Base-by-base conservation (phyloP, 495 filamentous ascomycete genomes). In the Lophium mytilinum region DNA sequence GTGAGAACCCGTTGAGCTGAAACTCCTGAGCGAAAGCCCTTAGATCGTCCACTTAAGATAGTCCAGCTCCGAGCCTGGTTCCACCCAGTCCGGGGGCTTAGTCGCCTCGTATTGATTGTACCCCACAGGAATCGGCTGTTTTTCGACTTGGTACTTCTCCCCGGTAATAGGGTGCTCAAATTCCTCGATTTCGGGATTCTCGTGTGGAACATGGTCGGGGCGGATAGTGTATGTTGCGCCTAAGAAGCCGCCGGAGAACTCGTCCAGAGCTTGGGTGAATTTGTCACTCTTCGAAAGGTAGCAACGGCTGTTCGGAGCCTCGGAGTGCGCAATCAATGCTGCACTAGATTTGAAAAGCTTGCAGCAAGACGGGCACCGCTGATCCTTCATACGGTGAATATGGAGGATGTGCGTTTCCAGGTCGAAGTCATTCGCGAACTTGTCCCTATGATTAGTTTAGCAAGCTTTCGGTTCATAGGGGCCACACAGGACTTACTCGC, bases 281-380 rank as follows among this genome's bases (percentile, higher is more conserved):
- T 64, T 50, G 1, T 60, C 50, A 11, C 56, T 62, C 0, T 71
- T 65, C 42, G 67, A 68, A 21, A 82, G 66, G 6, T 66, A 55
- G 68, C 80, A 84, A 15, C 69, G 71, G 9, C 58, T 59, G 18
- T 52, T 69, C 0, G 68, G 55, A 1, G 69, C 66, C 66, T 84
- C 81, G 61, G 73, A 75, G 52, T 84, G 81, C 0, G 71, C 65
- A 21, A 80, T 62, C 0, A 82, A 62, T 1, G 75, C 75, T 4
- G 71, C 63, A 3, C 63, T 68, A 5, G 65, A 71, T 9, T 70
- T 66, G 73, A 79, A 81, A 17, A 66, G 21, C 35, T 73, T 73
- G 51, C 68, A 60, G 58, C 80, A 83, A 9, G 60, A 59, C 7
- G 77, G 74, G 55, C 70, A 73, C 7, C 53, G 33, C 52, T 58